Evolutionary conservation across 768 basidiomycete genomes (phyloP), one percentile per base, ranked within the genome.

Genomic region (Suillus variegatus): DNA sequence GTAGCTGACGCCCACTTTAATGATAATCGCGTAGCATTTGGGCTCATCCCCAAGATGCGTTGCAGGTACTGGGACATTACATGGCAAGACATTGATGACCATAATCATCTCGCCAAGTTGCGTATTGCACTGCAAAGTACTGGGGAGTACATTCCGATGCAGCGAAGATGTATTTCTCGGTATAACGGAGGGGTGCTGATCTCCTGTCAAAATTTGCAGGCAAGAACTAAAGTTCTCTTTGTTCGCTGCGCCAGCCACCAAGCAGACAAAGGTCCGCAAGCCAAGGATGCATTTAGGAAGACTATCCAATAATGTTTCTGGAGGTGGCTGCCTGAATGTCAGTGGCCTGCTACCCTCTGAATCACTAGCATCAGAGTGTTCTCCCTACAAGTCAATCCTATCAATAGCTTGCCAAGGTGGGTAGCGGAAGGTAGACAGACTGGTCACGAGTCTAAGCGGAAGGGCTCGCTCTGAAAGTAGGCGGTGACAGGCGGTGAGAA

Each of bases 201-300:
- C 35, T 62, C 28, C 52, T 75, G 65, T 75, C 76, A 78, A 2
- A 51, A 41, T 35, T 68, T 72, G 66, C 73, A 79, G 16, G 78
- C 77, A 13, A 66, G 40, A 16, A 68, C 22, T 16, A 76, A 22
- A 7, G 68, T 14, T 38, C 65, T 61, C 57, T 75, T 78, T 13
- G 68, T 70, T 14, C 44, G 63, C 28, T 71, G 40, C 2, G 73
- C 68, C 28, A 65, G 60, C 16, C 67, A 71, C 74, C 75, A 77
- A 0, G 72, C 47, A 3, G 74, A 72, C 14, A 64, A 60, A 3
- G 68, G 71, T 13, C 71, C 69, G 0, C 64, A 18, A 38, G 61
- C 61, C 2, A 69, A 25, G 13, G 64, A 68, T 4, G 69, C 55
- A 40, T 69, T 65, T 14, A 78, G 64, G 7, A 74, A 43, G 63